Evolutionary conservation across 2,329 filamentous ascomycete species (phyloP).

Genomic region (Phialophora tarda): DNA sequence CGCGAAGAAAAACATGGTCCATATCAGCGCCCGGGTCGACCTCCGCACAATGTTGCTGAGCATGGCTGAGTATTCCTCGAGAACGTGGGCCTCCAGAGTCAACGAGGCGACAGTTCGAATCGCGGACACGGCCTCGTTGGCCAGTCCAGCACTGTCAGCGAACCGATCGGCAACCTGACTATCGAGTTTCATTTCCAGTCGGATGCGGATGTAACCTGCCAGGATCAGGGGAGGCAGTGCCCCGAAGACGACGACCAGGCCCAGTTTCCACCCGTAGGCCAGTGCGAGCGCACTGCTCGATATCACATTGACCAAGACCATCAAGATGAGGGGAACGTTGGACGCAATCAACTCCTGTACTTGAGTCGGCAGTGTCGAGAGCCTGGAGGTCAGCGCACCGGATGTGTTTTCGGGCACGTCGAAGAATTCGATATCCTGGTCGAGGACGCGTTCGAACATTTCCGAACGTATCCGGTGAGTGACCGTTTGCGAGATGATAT

Average conservation of each 20-base stretch:
- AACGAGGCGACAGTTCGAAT: slow-evolving; percentile 59
- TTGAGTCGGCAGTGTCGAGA: slow-evolving; percentile 40
- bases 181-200: slow-evolving; percentile 57
- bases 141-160: slow-evolving; percentile 55
- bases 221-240: slow-evolving; percentile 54
- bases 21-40: slow-evolving; percentile 39
- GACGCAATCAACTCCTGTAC: slow-evolving; percentile 59
- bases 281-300: slow-evolving; percentile 56
- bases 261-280: slow-evolving; percentile 55
- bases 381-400: slow-evolving; percentile 42
- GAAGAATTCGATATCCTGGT: slow-evolving; percentile 45
- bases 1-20: slow-evolving; percentile 43
- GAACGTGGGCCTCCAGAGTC: slow-evolving; percentile 53
- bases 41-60: slow-evolving; percentile 38
- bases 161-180: slow-evolving; percentile 53
- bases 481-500: slow-evolving; percentile 41
- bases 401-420: slow-evolving; percentile 43
- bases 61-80: slow-evolving; percentile 42
- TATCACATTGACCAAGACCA: slow-evolving; percentile 55
- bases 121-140: slow-evolving; percentile 57
- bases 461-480: slow-evolving; percentile 37
- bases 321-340: slow-evolving; percentile 57
- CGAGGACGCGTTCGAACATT: slow-evolving; percentile 40
- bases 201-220: slow-evolving; percentile 57
- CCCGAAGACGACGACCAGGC: slow-evolving; percentile 55